Evolutionary conservation across 78 protist species (phyloP).

Genomic region (Protostelium mycophagum): DNA sequence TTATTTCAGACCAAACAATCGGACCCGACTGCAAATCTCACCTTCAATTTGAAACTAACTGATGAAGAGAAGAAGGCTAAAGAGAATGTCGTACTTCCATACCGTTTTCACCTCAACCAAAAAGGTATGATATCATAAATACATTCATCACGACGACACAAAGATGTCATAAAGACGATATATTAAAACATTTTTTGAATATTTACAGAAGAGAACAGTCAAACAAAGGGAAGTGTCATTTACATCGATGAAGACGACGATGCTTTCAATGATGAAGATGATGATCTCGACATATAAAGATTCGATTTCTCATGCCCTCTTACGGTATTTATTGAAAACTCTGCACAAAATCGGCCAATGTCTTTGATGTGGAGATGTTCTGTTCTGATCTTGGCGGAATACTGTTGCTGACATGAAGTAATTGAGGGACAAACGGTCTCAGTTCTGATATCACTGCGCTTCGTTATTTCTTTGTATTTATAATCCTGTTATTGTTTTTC

Average conservation of each 20-base stretch:
- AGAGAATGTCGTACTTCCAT: constrained; percentile 44
- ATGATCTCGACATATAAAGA: constrained; percentile 27
- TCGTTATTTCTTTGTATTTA: not conserved
- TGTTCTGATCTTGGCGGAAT: not conserved
- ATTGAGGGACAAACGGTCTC: not conserved
- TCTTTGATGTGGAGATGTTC: not conserved
- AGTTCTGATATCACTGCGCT: not conserved
- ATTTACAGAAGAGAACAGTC: constrained; percentile 6
- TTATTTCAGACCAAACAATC: constrained; percentile 7
- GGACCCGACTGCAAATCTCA: constrained; percentile 46
- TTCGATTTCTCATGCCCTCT: no score
- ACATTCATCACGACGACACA: no score
- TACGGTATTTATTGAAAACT: no score
- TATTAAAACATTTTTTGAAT: constrained; percentile 9
- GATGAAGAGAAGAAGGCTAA: constrained; percentile 47
- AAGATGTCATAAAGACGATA: constrained; percentile 5
- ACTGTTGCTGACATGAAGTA: not conserved
- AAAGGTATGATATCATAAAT: no score
- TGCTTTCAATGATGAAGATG: constrained; percentile 30
- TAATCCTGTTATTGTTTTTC: not conserved
- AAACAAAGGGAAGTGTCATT: not conserved
- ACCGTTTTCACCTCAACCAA: constrained; percentile 20
- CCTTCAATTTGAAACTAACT: constrained; percentile 47
- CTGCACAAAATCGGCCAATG: not conserved
- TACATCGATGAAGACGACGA: constrained; percentile 24